Conservation (phyloP, 331 rosid genomes). For the Erythrophleum ivorense region DNA sequence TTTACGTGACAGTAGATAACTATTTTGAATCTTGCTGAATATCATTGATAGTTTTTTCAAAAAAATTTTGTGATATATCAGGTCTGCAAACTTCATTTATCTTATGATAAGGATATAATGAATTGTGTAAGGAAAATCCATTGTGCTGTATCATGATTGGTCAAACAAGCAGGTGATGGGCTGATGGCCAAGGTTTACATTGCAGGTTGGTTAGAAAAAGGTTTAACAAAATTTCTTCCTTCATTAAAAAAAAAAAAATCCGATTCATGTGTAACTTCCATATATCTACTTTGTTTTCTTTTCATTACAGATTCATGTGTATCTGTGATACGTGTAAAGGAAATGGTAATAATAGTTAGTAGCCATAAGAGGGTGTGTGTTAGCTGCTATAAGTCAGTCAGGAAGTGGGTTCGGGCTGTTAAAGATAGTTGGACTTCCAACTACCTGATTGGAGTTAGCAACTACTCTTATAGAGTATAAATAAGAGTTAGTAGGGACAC, state of each 20-base stretch:
- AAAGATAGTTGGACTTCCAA: no score
- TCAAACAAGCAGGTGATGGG: neutral
- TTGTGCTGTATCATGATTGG: neutral
- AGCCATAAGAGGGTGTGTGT: no score
- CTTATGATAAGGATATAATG: neutral
- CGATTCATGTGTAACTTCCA: slow-evolving; percentile 18
- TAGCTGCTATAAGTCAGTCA: no score
- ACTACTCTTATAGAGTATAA: no score
- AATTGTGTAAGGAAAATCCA: neutral
- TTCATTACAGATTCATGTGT: neutral
- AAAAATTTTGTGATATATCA: neutral
- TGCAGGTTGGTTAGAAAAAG: neutral
- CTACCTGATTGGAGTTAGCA: no score
- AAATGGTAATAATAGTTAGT: no score
- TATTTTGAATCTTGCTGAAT: neutral
- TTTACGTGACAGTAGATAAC: no score
- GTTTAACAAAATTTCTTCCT: neutral
- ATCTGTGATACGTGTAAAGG: no score
- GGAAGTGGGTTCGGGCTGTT: no score
- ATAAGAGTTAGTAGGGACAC: no score
- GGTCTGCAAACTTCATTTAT: neutral
- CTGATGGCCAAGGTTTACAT: neutral
- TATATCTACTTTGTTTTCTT: slow-evolving; percentile 25
- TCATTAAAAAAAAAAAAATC: neutral
- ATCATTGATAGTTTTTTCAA: neutral